phyloP scores from a whole-genome alignment of 371 early-diverging fungal species.

The Mucor piriformis region DNA sequence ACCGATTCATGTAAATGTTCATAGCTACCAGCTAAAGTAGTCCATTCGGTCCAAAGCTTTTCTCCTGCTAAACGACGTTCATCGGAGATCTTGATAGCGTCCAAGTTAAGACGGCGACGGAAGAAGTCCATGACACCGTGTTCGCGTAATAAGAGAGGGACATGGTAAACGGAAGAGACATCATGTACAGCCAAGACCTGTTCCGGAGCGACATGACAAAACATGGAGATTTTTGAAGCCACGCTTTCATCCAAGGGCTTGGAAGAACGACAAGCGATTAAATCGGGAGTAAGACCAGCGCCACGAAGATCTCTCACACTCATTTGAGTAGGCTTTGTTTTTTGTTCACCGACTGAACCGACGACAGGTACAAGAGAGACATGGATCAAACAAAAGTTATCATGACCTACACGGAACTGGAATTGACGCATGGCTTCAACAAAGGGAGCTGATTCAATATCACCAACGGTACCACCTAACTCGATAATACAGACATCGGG shows the following conservation, averaged over 20 bases:
- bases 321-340: slow-evolving; percentile 98
- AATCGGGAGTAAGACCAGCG: slow-evolving; percentile 93
- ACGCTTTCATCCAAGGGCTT: slow-evolving; percentile 82
- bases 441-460: slow-evolving; percentile 98
- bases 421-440: slow-evolving; percentile 99
- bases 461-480: slow-evolving; percentile 99
- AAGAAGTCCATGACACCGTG: slow-evolving; percentile 86
- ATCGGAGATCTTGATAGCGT: slow-evolving; percentile 53
- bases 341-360: slow-evolving; percentile 98
- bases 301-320: slow-evolving; percentile 94
- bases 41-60: slow-evolving; percentile 81
- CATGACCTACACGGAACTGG: slow-evolving; percentile 95
- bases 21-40: slow-evolving; percentile 73
- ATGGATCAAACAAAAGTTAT: slow-evolving; percentile 96
- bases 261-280: slow-evolving; percentile 95
- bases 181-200: slow-evolving; percentile 93
- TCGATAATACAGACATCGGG: slow-evolving; percentile 99
- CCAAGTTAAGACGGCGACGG: slow-evolving; percentile 78
- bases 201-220: slow-evolving; percentile 93
- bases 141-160: slow-evolving; percentile 88
- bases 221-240: slow-evolving; percentile 94
- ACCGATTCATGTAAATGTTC: slow-evolving; percentile 83
- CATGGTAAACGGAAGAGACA: slow-evolving; percentile 95
- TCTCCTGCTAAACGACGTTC: slow-evolving; percentile 61
- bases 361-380: slow-evolving; percentile 97